These are phyloP conservation scores for Blepharisma japonicum DNA, from an alignment of 73 alveolate species.

Conservation along the genomic window DNA sequence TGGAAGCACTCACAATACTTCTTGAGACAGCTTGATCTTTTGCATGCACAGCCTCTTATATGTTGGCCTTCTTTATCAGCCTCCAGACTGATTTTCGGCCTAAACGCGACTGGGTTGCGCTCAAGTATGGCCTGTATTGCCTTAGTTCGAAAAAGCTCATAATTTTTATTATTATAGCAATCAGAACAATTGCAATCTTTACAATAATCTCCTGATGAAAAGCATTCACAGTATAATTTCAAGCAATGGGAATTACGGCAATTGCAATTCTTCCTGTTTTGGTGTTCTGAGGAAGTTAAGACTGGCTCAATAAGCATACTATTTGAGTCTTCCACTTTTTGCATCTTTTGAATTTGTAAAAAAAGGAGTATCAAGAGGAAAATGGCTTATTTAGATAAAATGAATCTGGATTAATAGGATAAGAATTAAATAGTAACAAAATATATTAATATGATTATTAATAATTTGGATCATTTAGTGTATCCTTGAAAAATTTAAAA, in stretches of 20 bases:
- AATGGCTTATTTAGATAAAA: too few species aligned
- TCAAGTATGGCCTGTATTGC: slow-evolving; percentile 37
- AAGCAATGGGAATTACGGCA: slow-evolving; percentile 72
- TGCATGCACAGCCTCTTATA: slow-evolving; percentile 86
- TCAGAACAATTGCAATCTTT: slow-evolving; percentile 65
- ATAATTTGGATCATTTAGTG: too few species aligned
- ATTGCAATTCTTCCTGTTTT: slow-evolving; percentile 44
- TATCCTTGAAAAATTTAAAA: too few species aligned
- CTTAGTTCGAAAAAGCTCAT: slow-evolving; percentile 42
- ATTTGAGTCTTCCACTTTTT: too few species aligned
- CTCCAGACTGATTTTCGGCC: slow-evolving; percentile 47
- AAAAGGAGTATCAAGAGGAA: too few species aligned
- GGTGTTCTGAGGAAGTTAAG: too few species aligned
- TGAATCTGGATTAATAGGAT: too few species aligned
- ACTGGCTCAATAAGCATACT: too few species aligned
- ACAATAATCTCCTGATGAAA: slow-evolving; percentile 64
- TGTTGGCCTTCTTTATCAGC: slow-evolving; percentile 36
- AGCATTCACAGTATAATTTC: slow-evolving; percentile 76
- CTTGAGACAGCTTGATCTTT: slow-evolving; percentile 82
- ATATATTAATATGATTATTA: too few species aligned
- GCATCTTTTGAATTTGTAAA: too few species aligned
- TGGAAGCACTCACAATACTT: slow-evolving; percentile 92
- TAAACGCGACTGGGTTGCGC: slow-evolving; percentile 67
- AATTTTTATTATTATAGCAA: slow-evolving; percentile 58
- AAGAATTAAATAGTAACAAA: too few species aligned